Percentiles rank a stretch among this genome's conserved stretches.
These are phyloP conservation scores for Exophiala spinifera DNA, from an alignment of 2,329 filamentous ascomycete genomes.

Conservation along the genomic window DNA sequence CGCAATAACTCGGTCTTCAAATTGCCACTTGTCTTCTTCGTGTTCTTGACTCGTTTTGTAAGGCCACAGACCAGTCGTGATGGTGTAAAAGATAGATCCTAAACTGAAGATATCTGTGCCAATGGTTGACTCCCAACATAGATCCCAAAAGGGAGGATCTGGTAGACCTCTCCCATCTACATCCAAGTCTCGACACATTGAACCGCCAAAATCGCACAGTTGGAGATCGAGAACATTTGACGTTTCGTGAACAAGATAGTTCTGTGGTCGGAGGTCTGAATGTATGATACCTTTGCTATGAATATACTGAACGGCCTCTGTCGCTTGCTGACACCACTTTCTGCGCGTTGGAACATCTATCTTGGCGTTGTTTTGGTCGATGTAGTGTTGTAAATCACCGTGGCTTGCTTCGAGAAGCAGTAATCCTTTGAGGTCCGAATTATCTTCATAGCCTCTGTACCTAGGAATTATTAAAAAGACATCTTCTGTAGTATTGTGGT, in stretches of 20 bases:
- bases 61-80: slow-evolving; percentile 21
- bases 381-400: slow-evolving; percentile 20
- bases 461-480: slow-evolving; percentile 2
- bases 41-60: background rate
- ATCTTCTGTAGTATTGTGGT: background rate
- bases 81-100: slow-evolving; percentile 19
- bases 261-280: slow-evolving; percentile 37
- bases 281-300: slow-evolving; percentile 35
- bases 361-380: slow-evolving; percentile 24
- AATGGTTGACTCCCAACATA: slow-evolving; percentile 18
- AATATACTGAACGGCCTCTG: slow-evolving; percentile 33
- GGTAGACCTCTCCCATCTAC: slow-evolving; percentile 31
- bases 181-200: slow-evolving; percentile 32
- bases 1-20: slow-evolving; percentile 6
- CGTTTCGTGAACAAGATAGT: slow-evolving; percentile 34
- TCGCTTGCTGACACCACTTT: slow-evolving; percentile 33
- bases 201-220: slow-evolving; percentile 37
- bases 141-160: slow-evolving; percentile 29
- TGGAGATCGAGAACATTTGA: slow-evolving; percentile 30
- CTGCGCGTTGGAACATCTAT: slow-evolving; percentile 24
- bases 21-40: slow-evolving; percentile 7
- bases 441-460: slow-evolving; percentile 3
- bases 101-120: slow-evolving; percentile 23
- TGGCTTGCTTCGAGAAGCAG: slow-evolving; percentile 30
- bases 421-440: slow-evolving; percentile 7